Evolutionary conservation across 768 basidiomycete species (phyloP).

Genomic region (Paxillus rubicundulus): DNA sequence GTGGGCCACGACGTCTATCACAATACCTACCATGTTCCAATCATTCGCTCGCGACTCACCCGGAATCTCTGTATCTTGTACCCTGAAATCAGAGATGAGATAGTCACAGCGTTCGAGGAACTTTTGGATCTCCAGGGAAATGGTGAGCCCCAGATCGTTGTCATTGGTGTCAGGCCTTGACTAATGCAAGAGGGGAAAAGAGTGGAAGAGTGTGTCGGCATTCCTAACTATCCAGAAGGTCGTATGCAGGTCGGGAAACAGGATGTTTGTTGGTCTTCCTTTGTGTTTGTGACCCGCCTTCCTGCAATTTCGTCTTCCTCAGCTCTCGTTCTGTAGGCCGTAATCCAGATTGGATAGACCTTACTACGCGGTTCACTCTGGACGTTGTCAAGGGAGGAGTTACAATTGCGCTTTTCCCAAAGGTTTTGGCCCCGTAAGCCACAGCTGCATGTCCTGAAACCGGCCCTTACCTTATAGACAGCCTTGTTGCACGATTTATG

Average conservation of each 20-base stretch:
- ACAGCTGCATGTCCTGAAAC: background rate
- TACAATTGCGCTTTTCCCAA: constrained; percentile 31
- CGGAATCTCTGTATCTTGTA: constrained; percentile 40
- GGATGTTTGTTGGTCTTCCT: constrained; percentile 16
- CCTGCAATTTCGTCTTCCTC: background rate
- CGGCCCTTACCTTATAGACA: background rate
- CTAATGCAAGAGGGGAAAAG: constrained; percentile 14
- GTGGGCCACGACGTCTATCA: constrained; percentile 31
- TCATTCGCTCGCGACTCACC: constrained; percentile 31
- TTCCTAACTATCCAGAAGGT: constrained; percentile 18
- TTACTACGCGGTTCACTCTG: constrained; percentile 30
- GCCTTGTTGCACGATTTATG: constrained; percentile 15
- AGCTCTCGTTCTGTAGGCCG: constrained; percentile 28
- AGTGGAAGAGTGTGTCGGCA: constrained; percentile 35
- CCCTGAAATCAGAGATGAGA: constrained; percentile 44
- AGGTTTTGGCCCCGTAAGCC: constrained; percentile 31
- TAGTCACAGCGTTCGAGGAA: constrained; percentile 39
- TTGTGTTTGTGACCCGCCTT: constrained; percentile 30
- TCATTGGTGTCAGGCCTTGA: no score
- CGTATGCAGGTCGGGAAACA: no score
- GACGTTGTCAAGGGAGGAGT: constrained; percentile 20
- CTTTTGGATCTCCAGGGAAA: constrained; percentile 26
- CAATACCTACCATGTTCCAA: constrained; percentile 25
- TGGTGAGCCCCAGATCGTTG: background rate
- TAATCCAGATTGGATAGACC: constrained; percentile 30